A percentile compares a stretch with the other conserved stretches of the same genome.
These are phyloP conservation scores for Pneumocystis canis DNA, from an alignment of 1,139 yeast genomes.

Conservation along the genomic window DNA sequence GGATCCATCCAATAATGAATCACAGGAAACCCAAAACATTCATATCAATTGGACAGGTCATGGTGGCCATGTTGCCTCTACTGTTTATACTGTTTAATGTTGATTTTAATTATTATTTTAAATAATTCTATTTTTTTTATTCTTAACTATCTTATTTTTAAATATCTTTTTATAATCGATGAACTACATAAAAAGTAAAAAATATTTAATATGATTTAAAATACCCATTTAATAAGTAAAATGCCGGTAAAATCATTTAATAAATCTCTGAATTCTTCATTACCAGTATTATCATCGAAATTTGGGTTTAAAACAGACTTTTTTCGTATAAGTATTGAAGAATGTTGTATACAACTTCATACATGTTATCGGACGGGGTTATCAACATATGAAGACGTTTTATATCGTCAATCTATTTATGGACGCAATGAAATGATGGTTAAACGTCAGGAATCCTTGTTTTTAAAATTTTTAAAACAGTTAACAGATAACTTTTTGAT, in stretches of 20 bases:
- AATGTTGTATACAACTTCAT: neutral
- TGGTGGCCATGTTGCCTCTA: slow-evolving; percentile 94
- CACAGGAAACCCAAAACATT: neutral
- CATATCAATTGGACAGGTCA: slow-evolving; percentile 94
- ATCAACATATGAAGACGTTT: neutral
- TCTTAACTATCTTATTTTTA: neutral
- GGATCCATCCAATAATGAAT: slow-evolving; percentile 28
- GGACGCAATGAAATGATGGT: slow-evolving; percentile 61
- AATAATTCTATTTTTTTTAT: neutral
- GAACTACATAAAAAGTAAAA: too few relatives aligned
- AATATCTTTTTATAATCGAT: too few relatives aligned
- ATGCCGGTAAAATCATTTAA: neutral
- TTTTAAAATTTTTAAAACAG: slow-evolving; percentile 54
- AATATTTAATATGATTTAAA: neutral
- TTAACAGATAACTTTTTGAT: slow-evolving; percentile 85
- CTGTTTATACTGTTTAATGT: slow-evolving; percentile 75
- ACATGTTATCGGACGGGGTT: neutral
- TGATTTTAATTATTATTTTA: neutral
- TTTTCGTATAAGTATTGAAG: neutral
- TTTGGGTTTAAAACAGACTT: neutral
- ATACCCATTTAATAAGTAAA: neutral
- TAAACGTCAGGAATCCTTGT: slow-evolving; percentile 62
- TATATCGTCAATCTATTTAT: slow-evolving; percentile 48
- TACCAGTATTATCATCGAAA: neutral
- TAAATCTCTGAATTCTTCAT: neutral